A percentile compares a stretch with the other conserved stretches of the same genome.
phyloP scores from a whole-genome alignment of 2,329 filamentous ascomycete genomes.

The Cryphonectria carpinicola region DNA sequence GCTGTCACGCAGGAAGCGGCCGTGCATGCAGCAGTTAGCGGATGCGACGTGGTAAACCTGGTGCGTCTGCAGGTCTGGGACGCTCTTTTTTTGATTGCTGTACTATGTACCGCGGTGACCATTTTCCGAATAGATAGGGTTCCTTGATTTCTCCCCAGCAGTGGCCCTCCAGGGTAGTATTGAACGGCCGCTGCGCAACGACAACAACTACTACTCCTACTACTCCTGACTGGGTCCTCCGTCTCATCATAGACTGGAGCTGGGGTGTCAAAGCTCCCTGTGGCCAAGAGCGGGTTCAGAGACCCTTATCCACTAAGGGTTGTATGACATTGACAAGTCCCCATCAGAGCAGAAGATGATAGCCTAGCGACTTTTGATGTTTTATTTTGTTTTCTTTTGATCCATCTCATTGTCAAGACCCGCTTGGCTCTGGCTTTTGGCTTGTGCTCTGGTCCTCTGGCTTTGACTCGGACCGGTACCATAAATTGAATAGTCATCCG shows the following conservation, averaged over 20 bases:
- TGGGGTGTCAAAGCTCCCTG: neutral
- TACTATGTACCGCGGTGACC: neutral
- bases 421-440: neutral
- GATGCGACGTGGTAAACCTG: neutral
- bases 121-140: neutral
- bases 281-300: neutral
- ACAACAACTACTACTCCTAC: too few relatives aligned
- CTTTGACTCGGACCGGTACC: neutral
- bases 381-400: neutral
- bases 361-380: neutral
- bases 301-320: neutral
- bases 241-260: neutral
- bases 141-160: too few relatives aligned
- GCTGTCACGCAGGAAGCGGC: neutral
- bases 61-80: constrained; percentile 1
- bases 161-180: too few relatives aligned
- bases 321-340: constrained; percentile 3
- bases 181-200: neutral
- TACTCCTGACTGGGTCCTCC: constrained; percentile 6
- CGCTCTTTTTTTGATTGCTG: neutral
- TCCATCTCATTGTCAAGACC: neutral
- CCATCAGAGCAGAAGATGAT: neutral
- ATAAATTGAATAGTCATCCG: neutral
- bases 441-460: too few relatives aligned
- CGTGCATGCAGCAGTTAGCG: constrained; percentile 6